Evolutionary conservation across 2,329 filamentous ascomycete species (phyloP), one percentile per base, ranked within the genome.

Genomic region (Leptographium wingfieldii): DNA sequence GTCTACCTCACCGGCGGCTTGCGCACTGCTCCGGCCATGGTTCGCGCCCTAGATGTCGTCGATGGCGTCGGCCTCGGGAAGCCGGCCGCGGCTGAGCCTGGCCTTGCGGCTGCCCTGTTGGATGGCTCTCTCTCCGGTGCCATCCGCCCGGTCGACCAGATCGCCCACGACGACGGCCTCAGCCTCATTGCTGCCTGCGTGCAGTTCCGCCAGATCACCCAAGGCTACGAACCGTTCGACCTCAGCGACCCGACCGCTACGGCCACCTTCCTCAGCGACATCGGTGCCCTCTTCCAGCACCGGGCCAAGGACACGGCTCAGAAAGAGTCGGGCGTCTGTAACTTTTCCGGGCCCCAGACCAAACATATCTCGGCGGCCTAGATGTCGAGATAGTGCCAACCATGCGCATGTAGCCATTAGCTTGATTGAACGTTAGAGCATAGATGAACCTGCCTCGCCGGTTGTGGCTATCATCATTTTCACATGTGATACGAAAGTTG

Each of bases 1-100:
- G 75, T 73, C 0, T 85, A 82, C 64, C 72, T 85, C 48, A 84
- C 81, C 0, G 83, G 82, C 31, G 83, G 82, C 0, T 71, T 86
- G 62, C 75, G 78, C 59, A 78, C 78, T 1, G 76, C 74, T 0
- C 72, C 70, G 25, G 83, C 77, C 2, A 85, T 86, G 82, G 77
- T 80, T 16, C 70, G 74, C n/a, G 82, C 80, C 0, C 72, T 86
- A 4, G 31, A 35, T 7, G 31, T 35, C 27, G 52, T 54, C 4
- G 52, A 86, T 64, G 83, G 83, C 25, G 73, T 86, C 10, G 83
- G 83, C 0, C 71, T 87, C 25, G 84, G 84, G 1, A 65, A 73
- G 2, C 73, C 74, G 0, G 65, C 67, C 0, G 62, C 67, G 1
- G 66, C 70, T 9, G 73, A 76, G 62, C 69, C 69, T 1, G 65